These are phyloP conservation scores for Pythium vanterpoolii DNA, from an alignment of 352 stramenopile species.

Conservation along the genomic window DNA sequence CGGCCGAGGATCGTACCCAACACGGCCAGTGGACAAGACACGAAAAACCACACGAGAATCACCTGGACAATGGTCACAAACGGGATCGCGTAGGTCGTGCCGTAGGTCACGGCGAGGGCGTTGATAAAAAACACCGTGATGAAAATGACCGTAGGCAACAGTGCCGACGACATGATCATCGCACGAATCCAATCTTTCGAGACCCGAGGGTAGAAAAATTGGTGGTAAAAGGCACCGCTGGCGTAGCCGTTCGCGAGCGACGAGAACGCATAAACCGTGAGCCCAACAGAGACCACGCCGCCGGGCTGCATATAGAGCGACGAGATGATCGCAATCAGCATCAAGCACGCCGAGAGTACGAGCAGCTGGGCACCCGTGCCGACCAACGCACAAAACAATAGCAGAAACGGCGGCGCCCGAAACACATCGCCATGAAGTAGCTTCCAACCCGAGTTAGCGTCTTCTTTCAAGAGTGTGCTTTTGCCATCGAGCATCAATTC, in stretches of 20 bases:
- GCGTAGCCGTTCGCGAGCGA: conserved; percentile 88
- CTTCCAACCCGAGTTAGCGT: conserved; percentile 93
- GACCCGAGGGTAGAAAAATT: conserved; percentile 90
- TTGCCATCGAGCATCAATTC: conserved; percentile 84
- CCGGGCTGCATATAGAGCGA: conserved; percentile 96
- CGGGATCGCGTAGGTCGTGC: conserved; percentile 83
- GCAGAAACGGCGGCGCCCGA: conserved; percentile 88
- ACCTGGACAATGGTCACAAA: conserved; percentile 89
- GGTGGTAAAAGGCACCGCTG: conserved; percentile 88
- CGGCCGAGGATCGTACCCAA: conserved; percentile 96
- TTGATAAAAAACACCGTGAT: conserved; percentile 90
- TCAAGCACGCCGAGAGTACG: conserved; percentile 91
- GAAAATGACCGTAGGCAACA: conserved; percentile 79
- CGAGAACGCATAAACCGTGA: conserved; percentile 94
- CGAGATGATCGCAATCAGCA: conserved; percentile 95
- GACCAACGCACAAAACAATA: conserved; percentile 95
- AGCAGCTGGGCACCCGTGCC: conserved; percentile 96
- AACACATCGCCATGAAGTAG: conserved; percentile 95
- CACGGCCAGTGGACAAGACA: conserved; percentile 95
- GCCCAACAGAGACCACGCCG: conserved; percentile 93
- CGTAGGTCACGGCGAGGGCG: conserved; percentile 73
- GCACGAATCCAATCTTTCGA: conserved; percentile 90
- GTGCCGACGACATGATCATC: conserved; percentile 77
- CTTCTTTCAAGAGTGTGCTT: conserved; percentile 75
- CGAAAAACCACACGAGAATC: conserved; percentile 96